Percentiles rank a stretch among this genome's conserved stretches.
Evolutionary conservation across 1,284 basidiomycete species (phyloP).

Genomic region (Trichosporon sp.): DNA sequence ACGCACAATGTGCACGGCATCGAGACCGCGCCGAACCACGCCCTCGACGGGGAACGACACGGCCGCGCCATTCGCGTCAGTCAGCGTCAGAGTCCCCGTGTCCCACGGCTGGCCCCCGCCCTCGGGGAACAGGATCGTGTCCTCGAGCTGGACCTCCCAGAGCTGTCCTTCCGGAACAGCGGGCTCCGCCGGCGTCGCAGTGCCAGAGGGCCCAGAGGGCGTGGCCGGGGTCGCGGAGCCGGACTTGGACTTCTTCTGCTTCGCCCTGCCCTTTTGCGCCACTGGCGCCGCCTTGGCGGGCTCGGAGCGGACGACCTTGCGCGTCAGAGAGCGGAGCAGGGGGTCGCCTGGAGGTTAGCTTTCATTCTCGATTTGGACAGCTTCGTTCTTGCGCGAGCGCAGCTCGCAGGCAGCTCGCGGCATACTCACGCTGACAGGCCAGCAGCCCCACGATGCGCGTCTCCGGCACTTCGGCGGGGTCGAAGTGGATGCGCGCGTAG

Average conservation of each 20-base stretch:
- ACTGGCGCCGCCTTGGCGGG: slow-evolving; percentile 41
- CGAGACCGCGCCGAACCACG: slow-evolving; percentile 70
- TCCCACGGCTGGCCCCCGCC: slow-evolving; percentile 83
- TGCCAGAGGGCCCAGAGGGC: slow-evolving; percentile 21
- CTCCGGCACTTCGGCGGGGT: slow-evolving; percentile 44
- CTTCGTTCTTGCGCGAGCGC: too few relatives aligned
- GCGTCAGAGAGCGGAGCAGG: slow-evolving; percentile 44
- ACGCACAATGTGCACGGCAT: slow-evolving; percentile 75
- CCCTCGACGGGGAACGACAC: slow-evolving; percentile 67
- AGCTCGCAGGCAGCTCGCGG: too few relatives aligned
- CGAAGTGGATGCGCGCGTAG: slow-evolving; percentile 53
- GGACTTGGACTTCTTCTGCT: slow-evolving; percentile 39
- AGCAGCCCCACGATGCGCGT: slow-evolving; percentile 56
- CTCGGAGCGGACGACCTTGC: slow-evolving; percentile 38
- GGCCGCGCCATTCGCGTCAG: slow-evolving; percentile 51
- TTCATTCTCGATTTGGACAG: not conserved
- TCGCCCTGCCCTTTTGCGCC: slow-evolving; percentile 45
- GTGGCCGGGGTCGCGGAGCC: slow-evolving; percentile 17
- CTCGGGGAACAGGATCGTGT: slow-evolving; percentile 86
- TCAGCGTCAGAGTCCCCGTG: slow-evolving; percentile 64
- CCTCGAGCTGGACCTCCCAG: slow-evolving; percentile 67
- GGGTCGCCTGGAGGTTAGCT: slow-evolving; percentile 49
- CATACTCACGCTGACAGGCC: slow-evolving; percentile 56
- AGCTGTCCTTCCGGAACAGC: slow-evolving; percentile 37
- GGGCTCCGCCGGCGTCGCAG: slow-evolving; percentile 21